Base-by-base conservation (phyloP, 768 basidiomycete genomes). In the Psilocybe subaeruginosa region DNA sequence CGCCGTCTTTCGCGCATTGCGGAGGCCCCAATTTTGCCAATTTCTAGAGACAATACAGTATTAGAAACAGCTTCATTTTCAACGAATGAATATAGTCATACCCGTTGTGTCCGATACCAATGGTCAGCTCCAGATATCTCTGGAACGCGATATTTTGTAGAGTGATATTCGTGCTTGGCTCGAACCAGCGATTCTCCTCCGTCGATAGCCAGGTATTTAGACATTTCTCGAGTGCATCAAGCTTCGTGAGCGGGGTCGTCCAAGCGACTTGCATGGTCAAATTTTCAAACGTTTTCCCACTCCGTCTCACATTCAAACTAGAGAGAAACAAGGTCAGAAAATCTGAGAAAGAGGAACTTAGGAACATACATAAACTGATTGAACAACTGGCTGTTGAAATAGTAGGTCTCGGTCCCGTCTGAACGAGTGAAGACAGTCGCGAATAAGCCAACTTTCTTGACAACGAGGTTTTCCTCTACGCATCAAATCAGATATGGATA, bases 361-460 rank as follows among this genome's bases (percentile, higher is more conserved):
- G 27, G 5, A 31, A 74, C 85, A 43, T 69, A 87, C 87, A 93
- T 90, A 74, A 92, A 91, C 67, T 88, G 89, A 50, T 72, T 81
- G 72, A 89, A 89, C 11, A 92, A 79, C 64, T 87, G 88, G 64
- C 88, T 90, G 76, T 92, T 92, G 76, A 87, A 92, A 69, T 91
- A 92, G 67, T 92, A 92, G 3, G 89, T 87, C 69, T 92, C 87
- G 1, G 89, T 89, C 17, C 91, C 91, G 67, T 93, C 91, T 14
- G 80, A 69, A 33, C 91, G 87, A 35, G 83, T 72, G 66, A 93
- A 93, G 16, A 88, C 81, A 3, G 92, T 93, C 79, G 90, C 90
- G 68, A 93, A 92, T 33, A 93, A 73, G 1, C 88, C 89, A 79
- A 92, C 90, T 75, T 86, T 89, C 73, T 91, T 93, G 31, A 93